Evolutionary conservation across 306 rosid species (phyloP), one percentile per base, ranked within the genome.

Genomic region (Citrullus amarus): DNA sequence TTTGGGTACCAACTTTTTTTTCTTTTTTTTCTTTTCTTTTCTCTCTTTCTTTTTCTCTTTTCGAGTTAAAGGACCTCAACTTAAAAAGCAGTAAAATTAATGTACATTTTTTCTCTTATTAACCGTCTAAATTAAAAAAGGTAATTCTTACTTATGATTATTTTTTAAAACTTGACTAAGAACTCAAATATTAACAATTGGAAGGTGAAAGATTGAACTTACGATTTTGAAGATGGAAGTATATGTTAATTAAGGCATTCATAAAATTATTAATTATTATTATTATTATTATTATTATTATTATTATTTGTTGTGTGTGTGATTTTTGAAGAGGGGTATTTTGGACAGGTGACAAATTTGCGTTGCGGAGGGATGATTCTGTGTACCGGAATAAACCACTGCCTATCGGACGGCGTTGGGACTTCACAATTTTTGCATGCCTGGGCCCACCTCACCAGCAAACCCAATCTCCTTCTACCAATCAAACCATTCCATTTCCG

Each of bases 331-430:
- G 56, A 51, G 14, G 32, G 32, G 36, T 10, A 10, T 38, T 68
- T 41, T 18, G 12, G 15, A 4, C 70, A 93, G 98, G 87, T 85
- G 30, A 91, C 97, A 4, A 86, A 66, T 48, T 93, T 93, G 5
- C 84, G 86, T 0, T 91, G 92, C 36, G 97, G 96, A n/a, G 97
- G 92, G 8, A 91, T 91, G 97, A 86, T 90, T 41, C 50, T 93
- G 11, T 91, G 96, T 87, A 89, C 96, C 32, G 92, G 96, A 18
- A 89, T 93, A 85, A 90, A 87, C 78, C 98, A 93, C 85, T 86
- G 93, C 55, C 25, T 91, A 10, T 89, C 97, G 55, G 98, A 93
- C 71, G 98, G 97, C 36, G 82, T 88, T 0, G 98, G 98, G 20
- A 89, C 97, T 2, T 88, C 98, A 8, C 96, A 93, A 69, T 93